Percentiles rank a stretch among this genome's conserved stretches.
These are phyloP conservation scores for Polygonum aviculare DNA, from an alignment of 148 eudicot genomes.

Conservation along the genomic window DNA sequence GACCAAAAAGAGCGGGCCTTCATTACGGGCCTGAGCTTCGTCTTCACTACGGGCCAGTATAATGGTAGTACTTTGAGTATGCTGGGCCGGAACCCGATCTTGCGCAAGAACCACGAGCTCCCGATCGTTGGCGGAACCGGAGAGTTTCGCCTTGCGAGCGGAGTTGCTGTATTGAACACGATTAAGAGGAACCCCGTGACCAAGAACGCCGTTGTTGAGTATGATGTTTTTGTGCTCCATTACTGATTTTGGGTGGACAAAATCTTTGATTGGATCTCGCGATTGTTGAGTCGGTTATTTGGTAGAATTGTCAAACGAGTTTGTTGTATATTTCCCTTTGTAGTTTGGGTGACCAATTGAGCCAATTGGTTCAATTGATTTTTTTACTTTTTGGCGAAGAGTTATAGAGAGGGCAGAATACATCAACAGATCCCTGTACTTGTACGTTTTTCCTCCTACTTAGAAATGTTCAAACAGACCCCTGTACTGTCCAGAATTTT, in stretches of 20 bases:
- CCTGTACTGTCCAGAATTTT: too few relatives aligned
- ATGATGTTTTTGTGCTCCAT: constrained; percentile 8
- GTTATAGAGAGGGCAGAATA: too few relatives aligned
- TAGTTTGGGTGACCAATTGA: not conserved
- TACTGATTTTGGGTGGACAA: not conserved
- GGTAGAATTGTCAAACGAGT: not conserved
- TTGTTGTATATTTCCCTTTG: not conserved
- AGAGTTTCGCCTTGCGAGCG: not conserved
- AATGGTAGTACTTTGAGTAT: constrained; percentile 6
- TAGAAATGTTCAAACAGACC: too few relatives aligned
- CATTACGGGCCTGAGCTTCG: constrained; percentile 1
- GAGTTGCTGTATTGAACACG: constrained; percentile 3
- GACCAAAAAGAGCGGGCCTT: constrained; percentile 9
- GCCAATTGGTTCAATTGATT: not conserved
- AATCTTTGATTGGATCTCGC: not conserved
- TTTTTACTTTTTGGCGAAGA: not conserved
- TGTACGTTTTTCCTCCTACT: too few relatives aligned
- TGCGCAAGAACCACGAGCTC: constrained; percentile 3
- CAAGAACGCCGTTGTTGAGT: constrained; percentile 5
- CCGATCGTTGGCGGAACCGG: constrained; percentile 9
- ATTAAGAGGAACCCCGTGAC: constrained; percentile 5
- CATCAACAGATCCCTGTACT: too few relatives aligned
- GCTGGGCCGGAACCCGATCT: constrained; percentile 5
- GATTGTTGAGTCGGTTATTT: not conserved
- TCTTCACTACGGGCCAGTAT: not conserved